phyloP scores from a whole-genome alignment of 768 basidiomycete species.

The Tephrocybe sp. region DNA sequence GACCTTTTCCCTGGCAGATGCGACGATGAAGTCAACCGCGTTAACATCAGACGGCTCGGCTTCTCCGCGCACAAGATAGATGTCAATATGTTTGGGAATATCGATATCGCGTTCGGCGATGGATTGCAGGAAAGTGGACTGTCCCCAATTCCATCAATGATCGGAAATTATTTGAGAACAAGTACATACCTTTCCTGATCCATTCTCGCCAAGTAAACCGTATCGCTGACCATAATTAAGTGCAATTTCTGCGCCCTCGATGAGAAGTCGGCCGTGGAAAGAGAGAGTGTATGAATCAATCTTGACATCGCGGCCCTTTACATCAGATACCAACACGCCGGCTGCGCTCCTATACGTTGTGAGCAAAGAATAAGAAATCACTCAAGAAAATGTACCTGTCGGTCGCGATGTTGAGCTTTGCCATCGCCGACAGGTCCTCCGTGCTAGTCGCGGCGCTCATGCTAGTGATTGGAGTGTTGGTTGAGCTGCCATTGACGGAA shows the following conservation, averaged over 20 bases:
- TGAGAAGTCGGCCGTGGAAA: conserved; percentile 90
- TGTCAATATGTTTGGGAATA: conserved; percentile 94
- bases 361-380: neutral
- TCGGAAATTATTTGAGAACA: neutral
- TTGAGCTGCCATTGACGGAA: conserved; percentile 61
- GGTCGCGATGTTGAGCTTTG: conserved; percentile 84
- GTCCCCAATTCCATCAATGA: conserved; percentile 4
- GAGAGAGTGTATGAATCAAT: conserved; percentile 94
- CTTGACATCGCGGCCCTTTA: conserved; percentile 94
- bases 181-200: conserved; percentile 88
- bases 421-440: conserved; percentile 85
- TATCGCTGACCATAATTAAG: conserved; percentile 89
- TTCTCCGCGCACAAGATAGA: conserved; percentile 95
- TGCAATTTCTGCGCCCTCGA: conserved; percentile 61
- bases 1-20: conserved; percentile 90
- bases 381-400: conserved; percentile 61
- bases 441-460: conserved; percentile 75
- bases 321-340: conserved; percentile 91
- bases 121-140: conserved; percentile 97
- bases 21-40: conserved; percentile 96
- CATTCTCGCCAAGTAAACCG: conserved; percentile 95
- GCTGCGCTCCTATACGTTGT: conserved; percentile 69
- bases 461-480: conserved; percentile 82
- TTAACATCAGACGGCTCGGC: conserved; percentile 94
- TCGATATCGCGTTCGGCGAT: conserved; percentile 94